phyloP scores from a whole-genome alignment of 164 flowering plant genomes.

The Stephania yunnanensis region DNA sequence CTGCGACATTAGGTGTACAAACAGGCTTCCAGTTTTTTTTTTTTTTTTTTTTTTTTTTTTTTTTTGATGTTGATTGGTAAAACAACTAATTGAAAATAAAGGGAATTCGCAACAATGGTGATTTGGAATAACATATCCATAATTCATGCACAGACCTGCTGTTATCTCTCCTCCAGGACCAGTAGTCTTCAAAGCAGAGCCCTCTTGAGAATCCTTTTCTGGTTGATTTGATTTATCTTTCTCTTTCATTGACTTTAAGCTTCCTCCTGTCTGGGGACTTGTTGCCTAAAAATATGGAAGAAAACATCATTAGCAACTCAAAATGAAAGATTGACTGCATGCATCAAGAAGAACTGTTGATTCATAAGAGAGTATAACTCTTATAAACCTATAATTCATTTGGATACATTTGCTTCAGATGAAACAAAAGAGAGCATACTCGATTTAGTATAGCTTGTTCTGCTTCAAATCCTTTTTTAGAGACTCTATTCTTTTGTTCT shows the following conservation, averaged over 20 bases:
- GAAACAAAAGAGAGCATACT: slow-evolving; percentile 32
- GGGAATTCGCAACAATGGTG: background rate
- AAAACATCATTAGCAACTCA: background rate
- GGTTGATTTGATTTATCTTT: slow-evolving; percentile 64
- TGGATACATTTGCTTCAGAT: background rate
- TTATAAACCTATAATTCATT: background rate
- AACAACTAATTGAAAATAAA: background rate
- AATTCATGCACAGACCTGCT: slow-evolving; percentile 54
- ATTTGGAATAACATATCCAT: background rate
- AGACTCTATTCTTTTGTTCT: slow-evolving; percentile 60
- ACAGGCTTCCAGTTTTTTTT: too few relatives aligned
- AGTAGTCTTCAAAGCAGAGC: slow-evolving; percentile 67
- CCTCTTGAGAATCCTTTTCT: slow-evolving; percentile 80
- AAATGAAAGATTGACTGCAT: background rate
- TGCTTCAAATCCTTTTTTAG: slow-evolving; percentile 74
- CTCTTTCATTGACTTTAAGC: slow-evolving; percentile 87
- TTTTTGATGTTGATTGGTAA: background rate
- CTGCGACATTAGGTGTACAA: too few relatives aligned
- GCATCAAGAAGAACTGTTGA: background rate
- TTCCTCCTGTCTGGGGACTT: slow-evolving; percentile 90
- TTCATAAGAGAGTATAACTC: background rate
- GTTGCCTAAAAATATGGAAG: slow-evolving; percentile 48
- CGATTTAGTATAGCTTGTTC: slow-evolving; percentile 78
- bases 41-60: too few relatives aligned
- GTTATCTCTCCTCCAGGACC: slow-evolving; percentile 94